Conservation (phyloP, 2,329 filamentous ascomycete genomes). For the Xylogone sp. region DNA sequence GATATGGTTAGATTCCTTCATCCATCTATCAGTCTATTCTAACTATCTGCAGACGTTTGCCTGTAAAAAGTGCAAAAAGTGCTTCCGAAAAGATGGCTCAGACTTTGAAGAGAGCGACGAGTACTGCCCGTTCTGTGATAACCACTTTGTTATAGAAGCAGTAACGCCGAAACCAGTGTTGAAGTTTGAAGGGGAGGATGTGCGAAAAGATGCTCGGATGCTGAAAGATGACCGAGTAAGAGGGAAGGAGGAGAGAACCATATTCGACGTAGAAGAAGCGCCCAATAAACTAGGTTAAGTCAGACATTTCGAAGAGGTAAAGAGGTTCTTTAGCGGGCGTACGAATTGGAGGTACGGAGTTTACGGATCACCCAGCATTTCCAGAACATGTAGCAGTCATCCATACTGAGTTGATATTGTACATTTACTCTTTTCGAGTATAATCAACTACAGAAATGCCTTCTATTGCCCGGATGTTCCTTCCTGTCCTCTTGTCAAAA, state of each 20-base stretch:
- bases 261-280: constrained; percentile 73
- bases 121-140: constrained; percentile 98
- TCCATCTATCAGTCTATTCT: constrained; percentile 1
- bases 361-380: constrained; percentile 4
- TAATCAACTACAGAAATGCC: constrained; percentile 7
- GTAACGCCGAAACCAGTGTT: constrained; percentile 77
- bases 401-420: constrained; percentile 25
- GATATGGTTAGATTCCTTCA: constrained; percentile 63
- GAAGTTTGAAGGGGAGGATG: constrained; percentile 88
- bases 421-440: constrained; percentile 24
- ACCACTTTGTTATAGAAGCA: constrained; percentile 94
- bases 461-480: constrained; percentile 24
- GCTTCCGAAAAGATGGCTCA: constrained; percentile 87
- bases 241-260: constrained; percentile 54
- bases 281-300: constrained; percentile 71
- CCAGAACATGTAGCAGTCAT: constrained; percentile 2
- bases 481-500: constrained; percentile 61
- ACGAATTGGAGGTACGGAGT: constrained; percentile 5
- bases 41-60: constrained; percentile 58
- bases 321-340: constrained; percentile 24
- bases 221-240: constrained; percentile 81
- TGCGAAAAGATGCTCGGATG: constrained; percentile 82
- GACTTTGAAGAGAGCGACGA: constrained; percentile 97
- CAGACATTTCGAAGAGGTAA: not conserved
- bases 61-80: constrained; percentile 99